These are phyloP conservation scores for Aureobasidium sp. DNA, from an alignment of 2,329 filamentous ascomycete genomes.

Conservation along the genomic window DNA sequence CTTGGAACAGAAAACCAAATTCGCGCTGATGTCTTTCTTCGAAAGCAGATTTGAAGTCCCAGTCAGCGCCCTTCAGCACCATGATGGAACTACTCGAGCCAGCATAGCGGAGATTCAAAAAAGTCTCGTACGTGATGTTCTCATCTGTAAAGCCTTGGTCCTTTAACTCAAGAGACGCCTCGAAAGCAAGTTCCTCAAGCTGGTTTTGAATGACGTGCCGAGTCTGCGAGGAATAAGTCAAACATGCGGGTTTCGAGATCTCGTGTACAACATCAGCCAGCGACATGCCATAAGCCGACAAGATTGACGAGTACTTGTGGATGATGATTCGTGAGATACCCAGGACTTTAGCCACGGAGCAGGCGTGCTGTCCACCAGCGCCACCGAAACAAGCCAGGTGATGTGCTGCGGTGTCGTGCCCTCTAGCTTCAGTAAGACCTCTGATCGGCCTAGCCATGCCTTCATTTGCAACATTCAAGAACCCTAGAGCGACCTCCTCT, in stretches of 20 bases:
- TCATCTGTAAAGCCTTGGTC: slow-evolving; percentile 57
- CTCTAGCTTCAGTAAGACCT: slow-evolving; percentile 26
- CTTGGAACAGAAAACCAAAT: slow-evolving; percentile 36
- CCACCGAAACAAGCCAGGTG: slow-evolving; percentile 28
- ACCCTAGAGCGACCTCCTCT: slow-evolving; percentile 25
- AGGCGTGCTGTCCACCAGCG: slow-evolving; percentile 40
- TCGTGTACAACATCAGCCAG: slow-evolving; percentile 42
- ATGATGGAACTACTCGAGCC: slow-evolving; percentile 41
- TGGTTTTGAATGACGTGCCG: slow-evolving; percentile 64
- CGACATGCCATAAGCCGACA: slow-evolving; percentile 44
- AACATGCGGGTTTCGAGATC: slow-evolving; percentile 32
- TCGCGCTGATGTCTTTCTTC: slow-evolving; percentile 34
- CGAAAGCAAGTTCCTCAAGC: slow-evolving; percentile 49
- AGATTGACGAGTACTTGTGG: slow-evolving; percentile 40
- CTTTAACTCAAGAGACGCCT: slow-evolving; percentile 52
- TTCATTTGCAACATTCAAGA: slow-evolving; percentile 27
- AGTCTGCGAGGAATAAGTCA: slow-evolving; percentile 22
- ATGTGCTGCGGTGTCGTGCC: slow-evolving; percentile 23
- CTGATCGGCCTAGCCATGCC: slow-evolving; percentile 28
- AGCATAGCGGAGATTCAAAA: slow-evolving; percentile 40
- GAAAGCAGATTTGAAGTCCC: slow-evolving; percentile 33
- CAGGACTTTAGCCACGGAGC: slow-evolving; percentile 38
- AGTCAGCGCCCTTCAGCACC: slow-evolving; percentile 29
- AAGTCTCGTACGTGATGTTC: slow-evolving; percentile 27
- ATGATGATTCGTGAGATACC: slow-evolving; percentile 40